Percentiles rank a stretch among this genome's conserved stretches.
phyloP scores from a whole-genome alignment of 495 filamentous ascomycete species.

The Trichoderma reesei region DNA sequence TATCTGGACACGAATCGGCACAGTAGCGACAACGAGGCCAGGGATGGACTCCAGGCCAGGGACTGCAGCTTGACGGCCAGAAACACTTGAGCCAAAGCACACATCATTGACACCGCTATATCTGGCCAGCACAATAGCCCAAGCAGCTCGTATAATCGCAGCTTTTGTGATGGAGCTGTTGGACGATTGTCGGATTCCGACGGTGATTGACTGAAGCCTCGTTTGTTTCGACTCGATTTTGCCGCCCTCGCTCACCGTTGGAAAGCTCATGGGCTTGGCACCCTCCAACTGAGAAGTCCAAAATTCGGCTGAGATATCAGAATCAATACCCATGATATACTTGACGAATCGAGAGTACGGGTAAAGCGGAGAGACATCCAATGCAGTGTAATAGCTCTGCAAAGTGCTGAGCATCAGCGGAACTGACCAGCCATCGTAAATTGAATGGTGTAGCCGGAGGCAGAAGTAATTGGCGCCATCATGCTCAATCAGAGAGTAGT shows the following conservation, averaged over 20 bases:
- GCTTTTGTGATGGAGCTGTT: conserved; percentile 26
- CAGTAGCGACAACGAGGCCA: conserved; percentile 48
- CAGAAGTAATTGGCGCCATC: conserved; percentile 12
- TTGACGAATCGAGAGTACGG: conserved; percentile 3
- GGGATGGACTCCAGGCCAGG: conserved; percentile 36
- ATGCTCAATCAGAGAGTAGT: neutral
- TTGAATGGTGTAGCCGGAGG: neutral
- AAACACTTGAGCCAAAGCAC: conserved; percentile 38
- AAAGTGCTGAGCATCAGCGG: neutral
- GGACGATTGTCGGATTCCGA: neutral
- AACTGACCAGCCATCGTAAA: neutral
- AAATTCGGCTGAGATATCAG: neutral
- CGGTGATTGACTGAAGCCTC: neutral
- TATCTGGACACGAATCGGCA: conserved; percentile 39
- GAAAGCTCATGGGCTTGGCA: neutral
- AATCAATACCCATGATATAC: neutral
- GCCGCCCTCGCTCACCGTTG: neutral
- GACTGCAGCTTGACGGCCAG: conserved; percentile 37
- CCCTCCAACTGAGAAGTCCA: neutral
- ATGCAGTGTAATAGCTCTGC: neutral
- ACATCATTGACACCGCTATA: conserved; percentile 31
- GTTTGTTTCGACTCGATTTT: too few species aligned
- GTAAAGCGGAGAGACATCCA: neutral
- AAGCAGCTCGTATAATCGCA: conserved; percentile 35
- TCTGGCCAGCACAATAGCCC: conserved; percentile 31